These are phyloP conservation scores for Inga oerstediana DNA, from an alignment of 306 rosid species.

Conservation along the genomic window DNA sequence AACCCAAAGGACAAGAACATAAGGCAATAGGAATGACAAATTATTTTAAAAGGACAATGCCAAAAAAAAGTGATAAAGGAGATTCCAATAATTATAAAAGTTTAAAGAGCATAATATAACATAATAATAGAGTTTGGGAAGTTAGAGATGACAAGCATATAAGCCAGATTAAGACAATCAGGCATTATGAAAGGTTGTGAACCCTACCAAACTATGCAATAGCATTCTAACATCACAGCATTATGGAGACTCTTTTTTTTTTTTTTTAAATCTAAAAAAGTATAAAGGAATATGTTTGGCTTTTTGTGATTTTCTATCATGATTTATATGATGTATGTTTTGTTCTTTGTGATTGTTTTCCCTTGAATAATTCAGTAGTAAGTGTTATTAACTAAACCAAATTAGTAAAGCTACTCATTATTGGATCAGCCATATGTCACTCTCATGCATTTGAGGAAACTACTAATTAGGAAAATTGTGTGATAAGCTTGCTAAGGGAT, in stretches of 20 bases:
- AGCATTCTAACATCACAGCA: background rate
- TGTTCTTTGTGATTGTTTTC: background rate
- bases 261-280: background rate
- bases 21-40: constrained; percentile 24
- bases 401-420: background rate
- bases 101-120: constrained; percentile 29
- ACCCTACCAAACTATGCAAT: constrained; percentile 26
- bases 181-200: constrained; percentile 30
- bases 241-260: background rate
- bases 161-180: constrained; percentile 25
- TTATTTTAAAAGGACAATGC: background rate
- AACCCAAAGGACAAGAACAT: constrained; percentile 29
- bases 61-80: constrained; percentile 22
- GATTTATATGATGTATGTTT: background rate
- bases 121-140: constrained; percentile 2
- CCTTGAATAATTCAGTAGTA: background rate
- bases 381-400: background rate
- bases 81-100: constrained; percentile 50
- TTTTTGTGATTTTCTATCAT: background rate
- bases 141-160: constrained; percentile 10
- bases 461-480: background rate
- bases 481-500: background rate
- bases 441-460: background rate
- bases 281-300: background rate
- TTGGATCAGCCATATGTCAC: background rate